phyloP scores from a whole-genome alignment of 176 grass and related monocot genomes.

The Aegilops sharonensis region DNA sequence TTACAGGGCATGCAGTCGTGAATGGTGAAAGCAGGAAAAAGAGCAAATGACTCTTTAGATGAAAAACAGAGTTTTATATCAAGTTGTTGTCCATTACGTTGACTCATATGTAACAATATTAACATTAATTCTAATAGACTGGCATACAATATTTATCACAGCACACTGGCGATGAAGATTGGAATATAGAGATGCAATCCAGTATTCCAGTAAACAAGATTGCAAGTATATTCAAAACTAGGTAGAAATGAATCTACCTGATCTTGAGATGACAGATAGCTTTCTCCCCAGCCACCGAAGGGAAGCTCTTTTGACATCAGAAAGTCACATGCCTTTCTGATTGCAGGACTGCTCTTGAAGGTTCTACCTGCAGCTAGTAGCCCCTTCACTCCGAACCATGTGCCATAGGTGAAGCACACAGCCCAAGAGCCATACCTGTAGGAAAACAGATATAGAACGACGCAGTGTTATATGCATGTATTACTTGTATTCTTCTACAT shows the following conservation, averaged over 20 bases:
- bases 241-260: constrained; percentile 49
- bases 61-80: no score
- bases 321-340: constrained; percentile 83
- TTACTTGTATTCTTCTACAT: background rate
- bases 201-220: background rate
- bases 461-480: background rate
- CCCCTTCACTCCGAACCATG: constrained; percentile 91
- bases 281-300: constrained; percentile 96
- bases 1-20: background rate
- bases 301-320: constrained; percentile 86
- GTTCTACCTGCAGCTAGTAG: constrained; percentile 78
- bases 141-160: background rate
- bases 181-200: background rate
- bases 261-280: constrained; percentile 93
- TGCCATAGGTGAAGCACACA: constrained; percentile 94
- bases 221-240: constrained; percentile 15
- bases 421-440: constrained; percentile 91
- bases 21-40: no score
- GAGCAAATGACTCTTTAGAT: no score
- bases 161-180: background rate
- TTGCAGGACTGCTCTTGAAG: constrained; percentile 52
- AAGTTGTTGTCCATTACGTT: background rate
- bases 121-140: background rate
- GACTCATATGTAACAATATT: background rate
- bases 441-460: constrained; percentile 23